Evolutionary conservation across 768 basidiomycete species (phyloP).

Genomic region (Suillus luteus): DNA sequence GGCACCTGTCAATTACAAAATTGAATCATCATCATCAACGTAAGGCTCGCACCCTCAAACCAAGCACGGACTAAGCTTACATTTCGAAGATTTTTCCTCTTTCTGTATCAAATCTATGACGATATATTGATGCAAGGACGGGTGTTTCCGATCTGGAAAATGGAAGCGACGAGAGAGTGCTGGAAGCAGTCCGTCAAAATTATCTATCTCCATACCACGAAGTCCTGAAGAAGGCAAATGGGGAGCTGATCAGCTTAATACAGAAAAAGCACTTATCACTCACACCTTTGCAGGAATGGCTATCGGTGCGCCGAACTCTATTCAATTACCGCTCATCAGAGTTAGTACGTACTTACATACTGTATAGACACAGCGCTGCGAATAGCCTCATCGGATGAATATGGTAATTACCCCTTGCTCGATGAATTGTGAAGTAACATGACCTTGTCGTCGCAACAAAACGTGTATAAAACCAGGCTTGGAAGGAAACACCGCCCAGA

Average conservation of each 20-base stretch:
- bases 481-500: not conserved
- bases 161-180: not conserved
- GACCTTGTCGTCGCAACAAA: not conserved
- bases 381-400: not conserved
- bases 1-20: not conserved
- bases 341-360: not conserved
- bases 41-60: not conserved
- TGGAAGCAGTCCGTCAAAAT: not conserved
- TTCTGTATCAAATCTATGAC: not conserved
- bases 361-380: not conserved
- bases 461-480: conserved; percentile 1
- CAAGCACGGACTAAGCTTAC: not conserved
- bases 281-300: not conserved
- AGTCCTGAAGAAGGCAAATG: not conserved
- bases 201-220: not conserved
- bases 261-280: not conserved
- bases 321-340: conserved; percentile 2
- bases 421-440: conserved; percentile 1
- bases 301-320: not conserved
- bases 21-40: not conserved
- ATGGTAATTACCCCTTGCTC: not conserved
- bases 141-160: not conserved
- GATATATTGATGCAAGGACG: not conserved
- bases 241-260: not conserved
- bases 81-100: not conserved